A percentile compares a stretch with the other conserved stretches of the same genome.
Evolutionary conservation across 108 stramenopile genomes (phyloP).

Genomic region (Nitzschia sp.): DNA sequence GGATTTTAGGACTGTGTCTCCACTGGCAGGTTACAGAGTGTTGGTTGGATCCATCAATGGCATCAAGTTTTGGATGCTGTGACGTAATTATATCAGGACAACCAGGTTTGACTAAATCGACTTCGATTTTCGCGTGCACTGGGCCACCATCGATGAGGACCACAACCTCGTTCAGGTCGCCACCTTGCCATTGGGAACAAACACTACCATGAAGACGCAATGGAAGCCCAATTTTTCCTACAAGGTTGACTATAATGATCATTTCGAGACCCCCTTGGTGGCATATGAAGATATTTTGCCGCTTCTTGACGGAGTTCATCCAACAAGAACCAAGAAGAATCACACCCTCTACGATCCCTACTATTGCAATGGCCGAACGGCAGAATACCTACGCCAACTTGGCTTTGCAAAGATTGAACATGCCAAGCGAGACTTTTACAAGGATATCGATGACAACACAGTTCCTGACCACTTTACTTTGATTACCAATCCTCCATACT

Average conservation of each 20-base stretch:
- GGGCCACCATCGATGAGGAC: too few relatives aligned
- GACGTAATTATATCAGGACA: too few relatives aligned
- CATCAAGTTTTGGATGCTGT: too few relatives aligned
- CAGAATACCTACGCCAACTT: slow-evolving; percentile 33
- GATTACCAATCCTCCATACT: slow-evolving; percentile 93
- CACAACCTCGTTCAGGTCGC: too few relatives aligned
- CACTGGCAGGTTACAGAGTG: too few relatives aligned
- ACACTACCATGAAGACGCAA: not conserved
- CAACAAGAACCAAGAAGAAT: slow-evolving; percentile 16
- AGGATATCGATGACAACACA: slow-evolving; percentile 53
- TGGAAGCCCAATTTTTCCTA: slow-evolving; percentile 34
- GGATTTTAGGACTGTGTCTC: too few relatives aligned
- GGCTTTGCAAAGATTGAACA: slow-evolving; percentile 63
- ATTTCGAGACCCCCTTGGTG: slow-evolving; percentile 71
- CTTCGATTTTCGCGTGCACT: too few relatives aligned
- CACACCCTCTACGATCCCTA: slow-evolving; percentile 76
- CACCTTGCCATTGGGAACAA: too few relatives aligned
- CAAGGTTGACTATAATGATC: slow-evolving; percentile 82
- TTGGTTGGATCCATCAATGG: too few relatives aligned
- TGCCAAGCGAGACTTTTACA: slow-evolving; percentile 82
- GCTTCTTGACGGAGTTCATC: slow-evolving; percentile 32
- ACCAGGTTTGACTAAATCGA: too few relatives aligned
- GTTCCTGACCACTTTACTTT: slow-evolving; percentile 69
- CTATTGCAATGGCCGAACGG: slow-evolving; percentile 71
- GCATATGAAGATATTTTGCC: slow-evolving; percentile 66